Evolutionary conservation across 1,284 basidiomycete species (phyloP), one percentile per base, ranked within the genome.

Genomic region (Melanopsichium pennsylvanicum): DNA sequence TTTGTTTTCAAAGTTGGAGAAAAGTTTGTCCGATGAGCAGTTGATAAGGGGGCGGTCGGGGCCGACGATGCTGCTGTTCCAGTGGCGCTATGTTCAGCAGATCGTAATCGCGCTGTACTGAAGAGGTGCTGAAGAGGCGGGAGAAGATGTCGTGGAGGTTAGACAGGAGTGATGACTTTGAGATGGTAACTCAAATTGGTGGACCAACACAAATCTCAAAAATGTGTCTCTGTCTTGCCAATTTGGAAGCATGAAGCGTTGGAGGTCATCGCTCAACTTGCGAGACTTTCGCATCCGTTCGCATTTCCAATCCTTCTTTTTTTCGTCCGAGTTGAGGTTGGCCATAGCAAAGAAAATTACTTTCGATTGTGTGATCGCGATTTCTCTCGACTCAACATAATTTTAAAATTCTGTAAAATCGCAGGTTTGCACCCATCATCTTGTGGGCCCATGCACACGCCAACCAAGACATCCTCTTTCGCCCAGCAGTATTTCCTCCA

Each of bases 231-330:
- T n/a, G n/a, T n/a, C n/a, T n/a, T n/a, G n/a, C n/a, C n/a, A 5
- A 19, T 22, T 42, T 19, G 40, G 27, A 31, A 42, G 29, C 18
- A 18, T 32, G 13, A 10, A 4, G 13, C 22, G 12, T 42, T 21
- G n/a, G 23, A 38, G 45, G 16, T 29, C 27, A 32, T 48, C 37
- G 29, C 31, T 39, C 46, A 32, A 38, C 33, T n/a, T 21, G 6
- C 39, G n/a, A n/a, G n/a, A 40, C 39, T 48, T 59, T 59, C 56
- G 56, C 56, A 59, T 46, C 44, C 49, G 57, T 35, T 46, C 48
- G 21, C 13, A 41, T 29, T 23, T 49, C 26, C 40, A 31, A 11
- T 34, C 25, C 25, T 7, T 19, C 25, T 22, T 26, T 35, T 40
- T 47, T 29, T 60, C 57, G 57, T 39, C 57, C 57, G 57, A 60